These are phyloP conservation scores for Blastobotrys niveus DNA, from an alignment of 1,139 yeast genomes.

Conservation along the genomic window DNA sequence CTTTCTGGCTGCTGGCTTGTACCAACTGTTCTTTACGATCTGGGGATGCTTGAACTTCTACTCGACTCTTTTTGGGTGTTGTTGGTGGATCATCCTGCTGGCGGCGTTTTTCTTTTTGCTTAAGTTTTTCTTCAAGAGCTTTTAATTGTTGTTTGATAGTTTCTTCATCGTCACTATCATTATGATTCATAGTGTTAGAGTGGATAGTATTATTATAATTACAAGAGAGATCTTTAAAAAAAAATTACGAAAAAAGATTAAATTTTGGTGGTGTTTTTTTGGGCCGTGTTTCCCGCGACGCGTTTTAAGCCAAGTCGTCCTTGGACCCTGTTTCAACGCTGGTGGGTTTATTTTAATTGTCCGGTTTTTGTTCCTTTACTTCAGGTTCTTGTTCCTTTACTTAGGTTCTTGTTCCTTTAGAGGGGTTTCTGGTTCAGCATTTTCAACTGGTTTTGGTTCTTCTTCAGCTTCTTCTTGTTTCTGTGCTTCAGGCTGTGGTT, in stretches of 20 bases:
- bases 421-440: neutral
- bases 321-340: too few species aligned
- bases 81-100: slow-evolving; percentile 6
- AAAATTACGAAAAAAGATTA: too few species aligned
- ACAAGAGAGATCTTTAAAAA: too few species aligned
- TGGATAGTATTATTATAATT: neutral
- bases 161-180: slow-evolving; percentile 11
- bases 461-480: slow-evolving; percentile 3
- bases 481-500: neutral
- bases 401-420: neutral
- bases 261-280: too few species aligned
- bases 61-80: neutral
- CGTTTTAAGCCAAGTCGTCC: too few species aligned
- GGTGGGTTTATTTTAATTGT: neutral
- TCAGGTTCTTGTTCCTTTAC: neutral
- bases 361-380: neutral
- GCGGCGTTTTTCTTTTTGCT: slow-evolving; percentile 1
- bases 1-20: neutral
- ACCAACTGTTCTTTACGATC: neutral
- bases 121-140: slow-evolving; percentile 5
- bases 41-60: neutral
- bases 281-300: too few species aligned
- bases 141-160: slow-evolving; percentile 1
- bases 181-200: neutral
- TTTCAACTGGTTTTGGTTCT: slow-evolving; percentile 3